phyloP scores from a whole-genome alignment of 1,284 basidiomycete species.

The Trametes pubescens region DNA sequence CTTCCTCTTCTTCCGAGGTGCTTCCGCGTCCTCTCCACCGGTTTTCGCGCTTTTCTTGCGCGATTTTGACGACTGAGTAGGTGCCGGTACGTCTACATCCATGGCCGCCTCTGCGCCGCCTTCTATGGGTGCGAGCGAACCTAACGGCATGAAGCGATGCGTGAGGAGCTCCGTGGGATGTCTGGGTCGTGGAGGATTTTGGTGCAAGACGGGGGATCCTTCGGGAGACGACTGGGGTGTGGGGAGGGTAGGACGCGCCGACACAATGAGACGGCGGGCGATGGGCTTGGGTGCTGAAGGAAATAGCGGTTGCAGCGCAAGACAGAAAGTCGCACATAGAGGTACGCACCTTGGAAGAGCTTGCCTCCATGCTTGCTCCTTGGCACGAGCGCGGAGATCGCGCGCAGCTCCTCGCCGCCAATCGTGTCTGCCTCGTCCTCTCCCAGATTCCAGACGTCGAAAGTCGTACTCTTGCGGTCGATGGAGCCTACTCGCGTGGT shows the following conservation, averaged over 20 bases:
- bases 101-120: slow-evolving; percentile 25
- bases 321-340: neutral
- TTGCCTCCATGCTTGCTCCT: slow-evolving; percentile 65
- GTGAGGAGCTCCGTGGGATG: slow-evolving; percentile 68
- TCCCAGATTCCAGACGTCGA: slow-evolving; percentile 71
- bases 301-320: slow-evolving; percentile 5
- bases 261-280: slow-evolving; percentile 63
- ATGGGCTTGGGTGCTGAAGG: slow-evolving; percentile 63
- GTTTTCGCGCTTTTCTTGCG: slow-evolving; percentile 25
- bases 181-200: slow-evolving; percentile 63
- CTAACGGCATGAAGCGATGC: slow-evolving; percentile 70
- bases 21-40: slow-evolving; percentile 33
- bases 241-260: slow-evolving; percentile 55
- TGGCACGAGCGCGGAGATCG: slow-evolving; percentile 68
- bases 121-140: slow-evolving; percentile 49
- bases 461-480: slow-evolving; percentile 58
- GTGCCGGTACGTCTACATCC: slow-evolving; percentile 34
- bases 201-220: slow-evolving; percentile 41
- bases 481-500: slow-evolving; percentile 53
- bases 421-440: slow-evolving; percentile 49
- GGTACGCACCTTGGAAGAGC: slow-evolving; percentile 60
- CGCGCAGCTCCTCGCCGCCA: slow-evolving; percentile 69
- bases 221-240: slow-evolving; percentile 39
- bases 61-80: slow-evolving; percentile 33
- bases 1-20: slow-evolving; percentile 55